Evolutionary conservation across 176 grass and related monocot species (phyloP), one percentile per base, ranked within the genome.

Genomic region (Thinopyrum elongatum): DNA sequence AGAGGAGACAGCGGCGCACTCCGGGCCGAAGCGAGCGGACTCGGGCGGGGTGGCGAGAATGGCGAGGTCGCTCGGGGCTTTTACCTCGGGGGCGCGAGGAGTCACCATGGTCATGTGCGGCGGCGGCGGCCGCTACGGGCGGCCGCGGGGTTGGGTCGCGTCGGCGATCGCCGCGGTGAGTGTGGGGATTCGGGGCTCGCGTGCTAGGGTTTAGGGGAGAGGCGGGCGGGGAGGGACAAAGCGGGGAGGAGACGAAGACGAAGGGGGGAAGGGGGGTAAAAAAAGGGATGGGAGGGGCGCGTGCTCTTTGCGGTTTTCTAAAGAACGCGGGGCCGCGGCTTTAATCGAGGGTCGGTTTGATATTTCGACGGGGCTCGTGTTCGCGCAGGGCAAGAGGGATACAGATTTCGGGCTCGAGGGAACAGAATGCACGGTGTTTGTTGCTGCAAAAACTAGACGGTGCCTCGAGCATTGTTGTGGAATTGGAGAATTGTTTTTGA

Each of bases 31-130:
- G 35, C 57, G n/a, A 53, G 49, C 49, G 49, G 47, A 53, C 49
- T 5, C 25, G 72, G 11, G 17, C 25, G 42, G 72, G 29, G 61
- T 44, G 77, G 76, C 30, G 69, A 26, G 61, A 23, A 10, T 9
- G 53, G 63, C 11, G 1, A 72, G 46, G 21, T 23, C 23, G 19
- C 15, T 29, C 25, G 8, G 46, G 35, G 64, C 31, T 1, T 67
- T 73, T 94, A 91, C 92, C 76, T 94, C 92, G 23, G 81, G 83
- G 27, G 83, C 88, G 17, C 63, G 79, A 21, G 89, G 84, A 6
- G 82, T 88, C 49, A 89, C 87, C 89, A 94, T 94, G 82, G 65
- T 87, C 57, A 88, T 81, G 42, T 60, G 44, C 29, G 39, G 21
- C 61, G 65, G n/a, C 44, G 63, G 42, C 66, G 81, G 23, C 60